These are phyloP conservation scores for Colletotrichum filicis DNA, from an alignment of 2,329 filamentous ascomycete genomes.

Conservation along the genomic window DNA sequence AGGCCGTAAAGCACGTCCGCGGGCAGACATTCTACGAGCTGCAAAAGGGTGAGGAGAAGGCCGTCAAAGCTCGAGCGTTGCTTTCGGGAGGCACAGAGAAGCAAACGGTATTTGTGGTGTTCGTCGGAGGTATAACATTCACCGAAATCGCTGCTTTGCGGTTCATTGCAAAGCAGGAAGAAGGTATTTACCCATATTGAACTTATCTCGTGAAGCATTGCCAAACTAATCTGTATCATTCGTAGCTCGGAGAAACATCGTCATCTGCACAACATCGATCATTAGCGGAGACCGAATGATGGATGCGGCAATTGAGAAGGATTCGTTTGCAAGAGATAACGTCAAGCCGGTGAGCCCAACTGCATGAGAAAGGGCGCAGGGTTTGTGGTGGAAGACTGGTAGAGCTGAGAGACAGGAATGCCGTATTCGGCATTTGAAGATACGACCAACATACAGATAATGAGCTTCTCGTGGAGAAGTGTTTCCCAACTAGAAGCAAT, in stretches of 20 bases:
- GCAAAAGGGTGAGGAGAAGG: constrained; percentile 93
- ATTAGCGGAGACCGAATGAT: constrained; percentile 92
- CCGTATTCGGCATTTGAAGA: background rate
- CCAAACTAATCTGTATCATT: background rate
- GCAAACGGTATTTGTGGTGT: constrained; percentile 96
- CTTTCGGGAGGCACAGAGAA: constrained; percentile 79
- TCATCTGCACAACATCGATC: constrained; percentile 93
- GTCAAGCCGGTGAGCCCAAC: constrained; percentile 34
- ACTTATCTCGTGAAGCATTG: background rate
- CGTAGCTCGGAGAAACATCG: constrained; percentile 79
- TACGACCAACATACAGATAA: constrained; percentile 7
- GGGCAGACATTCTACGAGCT: constrained; percentile 92
- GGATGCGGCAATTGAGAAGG: constrained; percentile 82
- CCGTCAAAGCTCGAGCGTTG: constrained; percentile 85
- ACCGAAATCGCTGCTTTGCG: constrained; percentile 94
- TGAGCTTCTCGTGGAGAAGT: background rate
- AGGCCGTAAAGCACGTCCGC: constrained; percentile 86
- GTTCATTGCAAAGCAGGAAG: constrained; percentile 88
- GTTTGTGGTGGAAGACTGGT: background rate
- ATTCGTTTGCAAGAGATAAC: constrained; percentile 64
- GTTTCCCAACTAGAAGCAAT: background rate
- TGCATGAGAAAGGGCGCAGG: constrained; percentile 17
- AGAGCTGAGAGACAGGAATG: background rate
- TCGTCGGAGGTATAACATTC: constrained; percentile 95
- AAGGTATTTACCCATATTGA: constrained; percentile 57